These are phyloP conservation scores for Citeromyces matritensis DNA, from an alignment of 805 yeast species.

Conservation along the genomic window DNA sequence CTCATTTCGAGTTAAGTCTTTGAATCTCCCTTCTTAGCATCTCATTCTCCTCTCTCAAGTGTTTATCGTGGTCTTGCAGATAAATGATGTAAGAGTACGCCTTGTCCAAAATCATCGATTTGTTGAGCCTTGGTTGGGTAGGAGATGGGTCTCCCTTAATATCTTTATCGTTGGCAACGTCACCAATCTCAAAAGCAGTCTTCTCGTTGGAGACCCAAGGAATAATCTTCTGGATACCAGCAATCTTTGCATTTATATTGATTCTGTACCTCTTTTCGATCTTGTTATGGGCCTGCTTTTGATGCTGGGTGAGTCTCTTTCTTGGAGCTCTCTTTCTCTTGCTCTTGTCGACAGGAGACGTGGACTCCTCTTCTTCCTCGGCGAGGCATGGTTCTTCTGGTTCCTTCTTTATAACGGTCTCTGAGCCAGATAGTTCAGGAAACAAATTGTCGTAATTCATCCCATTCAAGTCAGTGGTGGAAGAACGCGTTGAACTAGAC, in stretches of 20 bases:
- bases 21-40: too few species aligned
- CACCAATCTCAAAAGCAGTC: conserved; percentile 40
- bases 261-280: conserved; percentile 60
- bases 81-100: conserved; percentile 47
- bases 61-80: conserved; percentile 32
- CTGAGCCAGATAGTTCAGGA: too few species aligned
- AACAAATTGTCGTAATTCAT: too few species aligned
- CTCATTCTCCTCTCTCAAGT: conserved; percentile 9
- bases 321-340: conserved; percentile 1
- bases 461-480: too few species aligned
- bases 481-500: too few species aligned
- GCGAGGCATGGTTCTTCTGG: too few species aligned
- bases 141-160: background rate
- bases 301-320: conserved; percentile 15
- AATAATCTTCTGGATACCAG: conserved; percentile 47
- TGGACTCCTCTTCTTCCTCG: too few species aligned
- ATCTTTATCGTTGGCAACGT: conserved; percentile 2
- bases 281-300: conserved; percentile 59
- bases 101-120: conserved; percentile 52
- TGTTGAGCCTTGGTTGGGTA: conserved; percentile 30
- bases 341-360: background rate
- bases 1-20: too few species aligned
- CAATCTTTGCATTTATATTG: conserved; percentile 59
- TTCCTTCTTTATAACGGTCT: too few species aligned
- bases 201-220: conserved; percentile 54